These are phyloP conservation scores for Alternaria ethzedia DNA, from an alignment of 2,329 filamentous ascomycete species.

Conservation along the genomic window DNA sequence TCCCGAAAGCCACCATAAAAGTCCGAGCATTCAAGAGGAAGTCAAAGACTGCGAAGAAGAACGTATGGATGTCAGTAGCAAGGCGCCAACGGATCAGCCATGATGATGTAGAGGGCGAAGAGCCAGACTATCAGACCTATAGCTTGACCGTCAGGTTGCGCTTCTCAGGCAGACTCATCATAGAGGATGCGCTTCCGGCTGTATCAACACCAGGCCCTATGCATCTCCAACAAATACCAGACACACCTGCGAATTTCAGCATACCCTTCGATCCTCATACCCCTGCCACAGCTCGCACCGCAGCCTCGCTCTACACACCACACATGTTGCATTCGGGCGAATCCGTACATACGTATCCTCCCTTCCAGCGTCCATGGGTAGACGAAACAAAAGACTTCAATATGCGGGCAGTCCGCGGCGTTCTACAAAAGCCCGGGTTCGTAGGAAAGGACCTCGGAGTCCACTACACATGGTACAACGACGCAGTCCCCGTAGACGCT, in stretches of 20 bases:
- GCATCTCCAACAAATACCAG: neutral
- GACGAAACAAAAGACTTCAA: slow-evolving; percentile 30
- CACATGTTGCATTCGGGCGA: neutral
- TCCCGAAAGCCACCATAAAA: neutral
- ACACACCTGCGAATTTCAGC: neutral
- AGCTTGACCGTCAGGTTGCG: slow-evolving; percentile 15
- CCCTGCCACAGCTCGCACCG: neutral
- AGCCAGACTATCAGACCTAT: neutral
- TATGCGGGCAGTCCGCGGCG: slow-evolving; percentile 4
- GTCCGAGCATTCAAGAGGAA: neutral
- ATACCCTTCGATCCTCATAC: neutral
- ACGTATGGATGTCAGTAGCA: slow-evolving; percentile 5
- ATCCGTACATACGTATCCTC: neutral
- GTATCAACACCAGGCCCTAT: neutral
- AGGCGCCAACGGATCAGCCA: neutral
- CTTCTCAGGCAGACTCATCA: slow-evolving; percentile 15
- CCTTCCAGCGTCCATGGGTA: slow-evolving; percentile 21
- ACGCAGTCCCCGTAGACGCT: slow-evolving; percentile 25
- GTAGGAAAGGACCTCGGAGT: neutral
- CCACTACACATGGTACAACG: slow-evolving; percentile 27
- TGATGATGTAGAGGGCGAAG: neutral
- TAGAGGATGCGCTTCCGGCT: neutral
- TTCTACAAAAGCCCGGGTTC: neutral
- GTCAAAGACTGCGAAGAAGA: neutral
- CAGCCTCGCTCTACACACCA: neutral